Percentiles rank a stretch among this genome's conserved stretches.
Conservation (phyloP, 148 eudicot species). For the Gaultheria prostrata region DNA sequence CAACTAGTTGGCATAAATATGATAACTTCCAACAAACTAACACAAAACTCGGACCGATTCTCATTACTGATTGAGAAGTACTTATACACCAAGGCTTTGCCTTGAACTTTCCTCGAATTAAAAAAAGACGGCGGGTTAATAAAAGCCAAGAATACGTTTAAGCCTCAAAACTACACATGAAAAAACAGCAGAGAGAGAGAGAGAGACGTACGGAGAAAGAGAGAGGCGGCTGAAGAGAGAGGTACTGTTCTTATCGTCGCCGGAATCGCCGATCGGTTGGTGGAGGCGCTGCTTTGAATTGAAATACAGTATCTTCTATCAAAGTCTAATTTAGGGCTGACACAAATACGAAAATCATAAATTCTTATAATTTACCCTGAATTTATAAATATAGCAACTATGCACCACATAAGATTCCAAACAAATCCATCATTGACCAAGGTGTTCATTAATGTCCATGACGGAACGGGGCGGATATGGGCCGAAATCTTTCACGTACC, state of each 20-base stretch:
- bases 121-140: not conserved
- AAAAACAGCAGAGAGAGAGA: not conserved
- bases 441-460: too few relatives aligned
- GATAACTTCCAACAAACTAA: not conserved
- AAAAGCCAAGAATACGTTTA: not conserved
- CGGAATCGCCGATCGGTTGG: too few relatives aligned
- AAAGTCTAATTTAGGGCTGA: too few relatives aligned
- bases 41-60: not conserved
- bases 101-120: not conserved
- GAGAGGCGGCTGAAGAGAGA: not conserved
- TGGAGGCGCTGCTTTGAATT: too few relatives aligned
- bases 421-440: too few relatives aligned
- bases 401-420: too few relatives aligned
- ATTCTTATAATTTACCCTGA: too few relatives aligned
- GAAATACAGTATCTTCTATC: too few relatives aligned
- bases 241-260: too few relatives aligned
- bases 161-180: not conserved
- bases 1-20: not conserved
- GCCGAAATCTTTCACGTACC: not conserved
- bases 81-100: not conserved
- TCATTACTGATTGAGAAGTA: not conserved
- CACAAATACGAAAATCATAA: too few relatives aligned
- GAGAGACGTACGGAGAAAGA: not conserved
- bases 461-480: not conserved
- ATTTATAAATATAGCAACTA: too few relatives aligned